These are phyloP conservation scores for Pseudocercospora crystallina DNA, from an alignment of 2,329 filamentous ascomycete genomes.

Conservation along the genomic window DNA sequence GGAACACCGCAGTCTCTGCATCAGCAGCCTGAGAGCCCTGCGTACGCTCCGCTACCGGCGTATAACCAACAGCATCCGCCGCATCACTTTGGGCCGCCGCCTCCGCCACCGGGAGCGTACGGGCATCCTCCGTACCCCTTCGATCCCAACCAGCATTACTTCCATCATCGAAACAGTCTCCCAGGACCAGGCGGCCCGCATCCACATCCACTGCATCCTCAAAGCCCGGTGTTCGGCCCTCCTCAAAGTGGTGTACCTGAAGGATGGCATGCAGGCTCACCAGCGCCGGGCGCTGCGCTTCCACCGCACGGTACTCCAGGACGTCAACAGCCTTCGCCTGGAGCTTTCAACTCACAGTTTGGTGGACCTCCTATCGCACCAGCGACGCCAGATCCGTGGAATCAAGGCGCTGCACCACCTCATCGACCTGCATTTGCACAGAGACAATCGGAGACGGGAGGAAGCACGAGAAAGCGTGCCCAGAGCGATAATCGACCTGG, in stretches of 20 bases:
- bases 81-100: slow-evolving; percentile 10
- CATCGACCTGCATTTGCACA: slow-evolving; percentile 31
- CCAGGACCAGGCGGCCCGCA: slow-evolving; percentile 11
- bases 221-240: slow-evolving; percentile 12
- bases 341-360: slow-evolving; percentile 14
- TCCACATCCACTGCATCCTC: slow-evolving; percentile 4
- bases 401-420: slow-evolving; percentile 13
- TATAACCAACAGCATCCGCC: slow-evolving; percentile 11
- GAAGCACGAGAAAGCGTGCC: slow-evolving; percentile 12
- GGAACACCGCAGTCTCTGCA: slow-evolving; percentile 9
- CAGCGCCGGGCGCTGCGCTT: slow-evolving; percentile 1
- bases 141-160: slow-evolving; percentile 9
- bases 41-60: slow-evolving; percentile 10
- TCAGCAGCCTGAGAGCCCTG: slow-evolving; percentile 5
- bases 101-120: slow-evolving; percentile 3
- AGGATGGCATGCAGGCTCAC: slow-evolving; percentile 4
- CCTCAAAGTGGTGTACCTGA: slow-evolving; percentile 12
- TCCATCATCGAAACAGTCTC: slow-evolving; percentile 18
- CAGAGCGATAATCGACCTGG: slow-evolving; percentile 12
- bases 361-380: slow-evolving; percentile 30
- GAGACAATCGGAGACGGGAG: slow-evolving; percentile 13
- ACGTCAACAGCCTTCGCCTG: slow-evolving; percentile 4
- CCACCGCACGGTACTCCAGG: slow-evolving; percentile 3
- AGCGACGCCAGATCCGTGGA: slow-evolving; percentile 22
- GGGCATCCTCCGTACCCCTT: slow-evolving; percentile 13